A percentile compares a stretch with the other conserved stretches of the same genome.
These are phyloP conservation scores for Debaryomyces robertsiae DNA, from an alignment of 1,139 yeast species.

Conservation along the genomic window DNA sequence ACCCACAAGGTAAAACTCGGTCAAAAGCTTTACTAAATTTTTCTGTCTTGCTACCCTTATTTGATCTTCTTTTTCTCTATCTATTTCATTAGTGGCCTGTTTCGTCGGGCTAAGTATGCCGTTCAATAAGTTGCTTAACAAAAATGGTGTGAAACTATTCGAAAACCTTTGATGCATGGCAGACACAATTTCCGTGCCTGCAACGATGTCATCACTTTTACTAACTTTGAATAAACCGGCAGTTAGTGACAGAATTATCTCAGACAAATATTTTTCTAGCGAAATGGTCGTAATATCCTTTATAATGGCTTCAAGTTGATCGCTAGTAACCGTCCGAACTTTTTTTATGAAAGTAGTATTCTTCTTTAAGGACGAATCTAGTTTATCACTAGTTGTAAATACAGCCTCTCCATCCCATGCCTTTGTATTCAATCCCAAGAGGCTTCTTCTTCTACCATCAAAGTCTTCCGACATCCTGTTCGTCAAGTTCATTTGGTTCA, in stretches of 20 bases:
- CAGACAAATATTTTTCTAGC: slow-evolving; percentile 76
- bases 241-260: slow-evolving; percentile 60
- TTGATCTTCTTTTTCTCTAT: slow-evolving; percentile 47
- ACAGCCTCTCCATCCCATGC: slow-evolving; percentile 58
- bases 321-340: slow-evolving; percentile 54
- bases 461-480: slow-evolving; percentile 14
- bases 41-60: slow-evolving; percentile 49
- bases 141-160: slow-evolving; percentile 50
- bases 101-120: slow-evolving; percentile 44
- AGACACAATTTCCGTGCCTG: slow-evolving; percentile 69
- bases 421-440: slow-evolving; percentile 43
- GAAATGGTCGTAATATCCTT: slow-evolving; percentile 66
- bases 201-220: slow-evolving; percentile 60
- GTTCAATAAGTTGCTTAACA: slow-evolving; percentile 51
- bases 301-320: slow-evolving; percentile 43
- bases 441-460: slow-evolving; percentile 20
- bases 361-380: slow-evolving; percentile 81
- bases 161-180: slow-evolving; percentile 78
- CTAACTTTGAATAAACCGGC: slow-evolving; percentile 63
- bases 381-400: slow-evolving; percentile 31
- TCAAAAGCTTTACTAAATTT: slow-evolving; percentile 53
- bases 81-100: slow-evolving; percentile 24
- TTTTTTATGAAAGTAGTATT: slow-evolving; percentile 82
- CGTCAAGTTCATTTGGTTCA: no score
- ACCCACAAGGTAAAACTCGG: slow-evolving; percentile 68